phyloP scores from a whole-genome alignment of 2,329 filamentous ascomycete species.

The Fonsecaea pedrosoi region DNA sequence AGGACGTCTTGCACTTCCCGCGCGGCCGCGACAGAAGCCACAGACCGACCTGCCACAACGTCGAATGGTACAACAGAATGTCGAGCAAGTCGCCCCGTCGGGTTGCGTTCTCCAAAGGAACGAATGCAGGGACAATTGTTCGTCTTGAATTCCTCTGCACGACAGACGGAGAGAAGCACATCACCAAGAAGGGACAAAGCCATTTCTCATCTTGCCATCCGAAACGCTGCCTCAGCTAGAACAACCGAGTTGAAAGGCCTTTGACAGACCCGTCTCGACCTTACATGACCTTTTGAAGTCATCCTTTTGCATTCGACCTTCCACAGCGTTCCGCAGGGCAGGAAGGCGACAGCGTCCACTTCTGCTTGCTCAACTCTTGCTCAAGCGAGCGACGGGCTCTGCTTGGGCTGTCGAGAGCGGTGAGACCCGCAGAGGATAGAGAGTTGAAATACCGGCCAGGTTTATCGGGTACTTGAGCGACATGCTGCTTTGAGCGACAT shows the following conservation, averaged over 20 bases:
- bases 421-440: background rate
- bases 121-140: background rate
- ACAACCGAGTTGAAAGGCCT: background rate
- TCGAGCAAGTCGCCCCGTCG: background rate
- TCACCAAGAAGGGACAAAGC: background rate
- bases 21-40: background rate
- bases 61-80: background rate
- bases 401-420: background rate
- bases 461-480: background rate
- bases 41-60: background rate
- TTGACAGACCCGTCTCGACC: background rate
- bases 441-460: background rate
- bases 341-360: background rate
- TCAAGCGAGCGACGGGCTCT: background rate
- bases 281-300: background rate
- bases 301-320: background rate
- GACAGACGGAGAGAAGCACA: background rate
- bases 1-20: background rate
- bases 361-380: background rate
- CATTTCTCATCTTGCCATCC: background rate
- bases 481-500: too few species aligned
- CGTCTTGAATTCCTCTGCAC: background rate
- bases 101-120: background rate
- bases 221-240: too few species aligned
- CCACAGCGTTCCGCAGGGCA: too few species aligned